Conservation (phyloP, 208 protist genomes). For the Trypanosoma platydactyli region DNA sequence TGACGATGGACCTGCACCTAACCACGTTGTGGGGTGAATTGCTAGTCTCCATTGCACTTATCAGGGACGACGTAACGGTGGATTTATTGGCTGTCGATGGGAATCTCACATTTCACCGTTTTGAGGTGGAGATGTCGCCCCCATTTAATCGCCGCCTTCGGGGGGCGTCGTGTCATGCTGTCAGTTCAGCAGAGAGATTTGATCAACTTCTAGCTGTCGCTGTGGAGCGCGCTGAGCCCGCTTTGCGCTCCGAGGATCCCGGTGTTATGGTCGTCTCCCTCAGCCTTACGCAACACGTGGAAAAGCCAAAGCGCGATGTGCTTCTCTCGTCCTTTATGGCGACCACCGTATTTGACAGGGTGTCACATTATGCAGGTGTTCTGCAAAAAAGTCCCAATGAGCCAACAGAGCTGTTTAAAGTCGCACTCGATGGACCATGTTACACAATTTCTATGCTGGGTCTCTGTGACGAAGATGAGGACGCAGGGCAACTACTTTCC, state of each 20-base stretch:
- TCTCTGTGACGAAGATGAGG: conserved; percentile 70
- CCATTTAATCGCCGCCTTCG: conserved; percentile 50
- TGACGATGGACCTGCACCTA: conserved; percentile 18
- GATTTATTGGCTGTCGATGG: conserved; percentile 63
- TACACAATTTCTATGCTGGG: conserved; percentile 62
- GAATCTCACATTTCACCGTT: conserved; percentile 49
- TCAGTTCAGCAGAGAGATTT: conserved; percentile 55
- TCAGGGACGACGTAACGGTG: conserved; percentile 71
- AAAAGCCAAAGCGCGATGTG: conserved; percentile 47
- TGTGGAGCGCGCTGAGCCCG: conserved; percentile 68
- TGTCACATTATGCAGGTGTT: conserved; percentile 66
- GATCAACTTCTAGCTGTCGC: conserved; percentile 62
- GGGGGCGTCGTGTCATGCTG: conserved; percentile 52
- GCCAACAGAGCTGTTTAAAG: conserved; percentile 63
- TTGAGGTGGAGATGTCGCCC: conserved; percentile 61
- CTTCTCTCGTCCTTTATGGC: conserved; percentile 66
- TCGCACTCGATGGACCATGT: conserved; percentile 50
- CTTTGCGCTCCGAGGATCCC: conserved; percentile 65
- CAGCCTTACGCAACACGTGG: conserved; percentile 49
- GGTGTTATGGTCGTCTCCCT: conserved; percentile 79
- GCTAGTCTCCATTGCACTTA: conserved; percentile 69
- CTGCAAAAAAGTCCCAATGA: conserved; percentile 42
- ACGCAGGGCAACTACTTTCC: conserved; percentile 49
- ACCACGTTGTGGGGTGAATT: conserved; percentile 43
- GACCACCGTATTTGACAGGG: conserved; percentile 71